A percentile compares a stretch with the other conserved stretches of the same genome.
Evolutionary conservation across 768 basidiomycete species (phyloP).

Genomic region (Lactifluus echinatus): DNA sequence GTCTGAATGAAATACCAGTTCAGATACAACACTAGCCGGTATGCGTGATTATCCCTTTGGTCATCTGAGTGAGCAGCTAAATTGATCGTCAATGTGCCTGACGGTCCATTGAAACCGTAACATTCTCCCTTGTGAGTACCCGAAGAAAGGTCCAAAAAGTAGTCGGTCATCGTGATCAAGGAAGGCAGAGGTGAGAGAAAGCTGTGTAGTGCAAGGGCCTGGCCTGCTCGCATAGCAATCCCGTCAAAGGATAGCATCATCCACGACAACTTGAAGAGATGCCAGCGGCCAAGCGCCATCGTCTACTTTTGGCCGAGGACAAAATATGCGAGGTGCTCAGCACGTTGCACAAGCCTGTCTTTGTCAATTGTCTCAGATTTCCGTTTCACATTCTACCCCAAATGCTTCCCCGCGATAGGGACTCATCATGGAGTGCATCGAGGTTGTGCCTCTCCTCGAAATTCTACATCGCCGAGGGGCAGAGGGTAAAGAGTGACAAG

Average conservation of each 20-base stretch:
- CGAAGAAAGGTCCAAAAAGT: no score
- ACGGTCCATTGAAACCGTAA: no score
- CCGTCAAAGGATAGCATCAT: not conserved
- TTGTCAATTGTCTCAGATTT: not conserved
- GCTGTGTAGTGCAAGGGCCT: not conserved
- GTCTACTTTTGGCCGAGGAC: not conserved
- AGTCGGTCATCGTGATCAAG: no score
- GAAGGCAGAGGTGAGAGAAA: no score
- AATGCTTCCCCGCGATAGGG: not conserved
- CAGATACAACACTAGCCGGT: no score
- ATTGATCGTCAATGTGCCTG: no score
- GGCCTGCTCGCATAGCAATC: not conserved
- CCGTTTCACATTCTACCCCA: not conserved
- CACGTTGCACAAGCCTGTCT: not conserved
- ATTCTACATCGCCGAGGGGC: not conserved
- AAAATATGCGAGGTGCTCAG: no score
- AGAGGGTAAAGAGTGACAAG: not conserved
- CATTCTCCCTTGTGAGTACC: no score
- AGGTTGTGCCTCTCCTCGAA: constrained; percentile 1
- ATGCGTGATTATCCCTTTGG: no score
- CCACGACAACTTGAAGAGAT: not conserved
- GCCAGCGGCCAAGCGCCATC: constrained; percentile 3
- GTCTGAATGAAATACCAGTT: no score
- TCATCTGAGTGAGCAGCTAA: no score
- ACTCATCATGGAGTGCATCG: constrained; percentile 11